Conservation (phyloP, 371 early-diverging fungal genomes). For the Umbelopsis sp. region DNA sequence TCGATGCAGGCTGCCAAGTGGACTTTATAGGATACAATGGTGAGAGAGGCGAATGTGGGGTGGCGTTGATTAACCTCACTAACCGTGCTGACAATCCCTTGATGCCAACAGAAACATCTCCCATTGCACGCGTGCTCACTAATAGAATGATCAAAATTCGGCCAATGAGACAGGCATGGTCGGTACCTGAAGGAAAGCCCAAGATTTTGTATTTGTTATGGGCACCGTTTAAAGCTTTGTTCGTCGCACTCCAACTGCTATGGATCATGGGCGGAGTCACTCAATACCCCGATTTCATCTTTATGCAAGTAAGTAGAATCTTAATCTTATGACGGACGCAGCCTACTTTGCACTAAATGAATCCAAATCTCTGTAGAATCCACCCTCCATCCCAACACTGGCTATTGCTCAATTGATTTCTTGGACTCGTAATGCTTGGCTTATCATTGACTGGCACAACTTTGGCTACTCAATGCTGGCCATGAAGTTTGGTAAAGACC, state of each 20-base stretch:
- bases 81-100: background rate
- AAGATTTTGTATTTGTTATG: conserved; percentile 57
- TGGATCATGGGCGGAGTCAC: conserved; percentile 50
- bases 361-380: conserved; percentile 69
- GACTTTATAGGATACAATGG: conserved; percentile 87
- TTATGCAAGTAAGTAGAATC: conserved; percentile 78
- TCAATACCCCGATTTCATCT: conserved; percentile 64
- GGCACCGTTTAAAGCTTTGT: conserved; percentile 69
- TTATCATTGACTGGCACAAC: conserved; percentile 98
- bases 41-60: conserved; percentile 23
- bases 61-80: no score
- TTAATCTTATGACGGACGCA: background rate
- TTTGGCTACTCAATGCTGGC: conserved; percentile 90
- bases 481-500: conserved; percentile 65
- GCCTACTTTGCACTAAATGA: background rate
- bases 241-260: conserved; percentile 47
- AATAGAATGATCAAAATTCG: conserved; percentile 51
- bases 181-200: conserved; percentile 59
- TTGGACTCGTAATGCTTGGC: conserved; percentile 59
- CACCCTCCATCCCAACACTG: conserved; percentile 94
- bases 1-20: conserved; percentile 70
- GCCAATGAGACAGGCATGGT: conserved; percentile 44
- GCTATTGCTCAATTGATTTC: conserved; percentile 70
- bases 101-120: conserved; percentile 38
- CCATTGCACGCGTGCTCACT: conserved; percentile 37